Evolutionary conservation across 257 asterid genomes (phyloP), one percentile per base, ranked within the genome.

Genomic region (Primulina huaijiensis): DNA sequence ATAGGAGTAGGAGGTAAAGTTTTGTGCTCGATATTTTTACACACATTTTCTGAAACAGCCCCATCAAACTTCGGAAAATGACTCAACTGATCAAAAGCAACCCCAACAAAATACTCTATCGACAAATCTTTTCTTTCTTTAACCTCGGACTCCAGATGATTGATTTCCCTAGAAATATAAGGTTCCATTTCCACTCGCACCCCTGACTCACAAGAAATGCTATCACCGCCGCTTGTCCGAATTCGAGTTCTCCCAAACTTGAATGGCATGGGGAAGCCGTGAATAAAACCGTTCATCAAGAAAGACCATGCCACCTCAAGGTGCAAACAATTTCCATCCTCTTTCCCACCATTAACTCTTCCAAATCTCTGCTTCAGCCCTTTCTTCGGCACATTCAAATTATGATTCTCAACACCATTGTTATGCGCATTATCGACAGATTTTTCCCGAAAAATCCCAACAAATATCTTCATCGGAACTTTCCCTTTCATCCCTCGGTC

Each of bases 21-120:
- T 57, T 79, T 69, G 50, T 23, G 14, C 34, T 75, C 83, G 14
- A 59, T 68, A 64, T 19, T 67, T 81, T 82, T 81, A 72, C 84
- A 67, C 71, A 74, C 86, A 57, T 68, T 75, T 74, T 81, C 90
- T 67, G 75, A 82, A 60, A 73, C 81, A 65, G 80, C 85, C 25
- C 70, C 65, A 74, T 91, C 93, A 69, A 91, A 72, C 77, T 86
- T 88, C 7, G 84, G 93, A 70, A 89, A 77, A 84, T 86, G 86
- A 74, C 76, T 70, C 75, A 90, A 46, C 79, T 88, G 97, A 80
- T 89, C 98, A 75, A 85, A 80, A 60, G 88, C 66, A 77, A 82
- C 86, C 55, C 95, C 96, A 21, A 91, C 59, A 60, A 89, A 71
- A 71, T 81, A 82, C 79, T 89, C 97, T 62, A 91, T 79, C 0